Evolutionary conservation across 257 asterid species (phyloP).

Genomic region (Agastache rugosa): DNA sequence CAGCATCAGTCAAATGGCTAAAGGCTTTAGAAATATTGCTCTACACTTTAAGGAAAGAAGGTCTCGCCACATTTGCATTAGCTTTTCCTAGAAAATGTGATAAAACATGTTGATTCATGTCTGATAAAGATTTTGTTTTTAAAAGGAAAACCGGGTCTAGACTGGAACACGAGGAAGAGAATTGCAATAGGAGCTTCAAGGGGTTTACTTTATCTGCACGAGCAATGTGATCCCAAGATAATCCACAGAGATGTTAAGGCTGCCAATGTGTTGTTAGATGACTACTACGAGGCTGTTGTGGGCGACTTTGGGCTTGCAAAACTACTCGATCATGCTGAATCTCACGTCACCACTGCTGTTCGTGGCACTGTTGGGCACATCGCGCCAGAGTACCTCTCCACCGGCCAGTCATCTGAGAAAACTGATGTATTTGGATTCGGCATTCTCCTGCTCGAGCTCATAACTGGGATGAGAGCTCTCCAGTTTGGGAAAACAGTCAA

Average conservation of each 20-base stretch:
- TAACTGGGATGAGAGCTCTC: conserved; percentile 90
- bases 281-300: conserved; percentile 79
- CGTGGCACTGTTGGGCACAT: conserved; percentile 98
- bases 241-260: conserved; percentile 97
- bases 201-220: conserved; percentile 87
- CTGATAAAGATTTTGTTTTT: neutral
- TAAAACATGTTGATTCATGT: neutral
- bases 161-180: conserved; percentile 87
- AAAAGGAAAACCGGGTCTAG: conserved; percentile 76
- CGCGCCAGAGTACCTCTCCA: conserved; percentile 92
- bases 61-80: too few relatives aligned
- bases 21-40: too few relatives aligned
- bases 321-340: conserved; percentile 86
- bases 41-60: too few relatives aligned
- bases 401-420: conserved; percentile 94
- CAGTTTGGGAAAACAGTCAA: conserved; percentile 81
- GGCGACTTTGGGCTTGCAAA: conserved; percentile 98
- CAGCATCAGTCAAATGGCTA: too few relatives aligned
- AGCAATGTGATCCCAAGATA: conserved; percentile 97
- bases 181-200: conserved; percentile 90
- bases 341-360: conserved; percentile 96
- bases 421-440: conserved; percentile 97
- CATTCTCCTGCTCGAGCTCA: conserved; percentile 82
- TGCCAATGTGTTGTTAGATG: conserved; percentile 84
- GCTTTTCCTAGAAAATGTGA: neutral